Evolutionary conservation across 768 basidiomycete genomes (phyloP).

Genomic region (Rhodotorula sphaerocarpa): DNA sequence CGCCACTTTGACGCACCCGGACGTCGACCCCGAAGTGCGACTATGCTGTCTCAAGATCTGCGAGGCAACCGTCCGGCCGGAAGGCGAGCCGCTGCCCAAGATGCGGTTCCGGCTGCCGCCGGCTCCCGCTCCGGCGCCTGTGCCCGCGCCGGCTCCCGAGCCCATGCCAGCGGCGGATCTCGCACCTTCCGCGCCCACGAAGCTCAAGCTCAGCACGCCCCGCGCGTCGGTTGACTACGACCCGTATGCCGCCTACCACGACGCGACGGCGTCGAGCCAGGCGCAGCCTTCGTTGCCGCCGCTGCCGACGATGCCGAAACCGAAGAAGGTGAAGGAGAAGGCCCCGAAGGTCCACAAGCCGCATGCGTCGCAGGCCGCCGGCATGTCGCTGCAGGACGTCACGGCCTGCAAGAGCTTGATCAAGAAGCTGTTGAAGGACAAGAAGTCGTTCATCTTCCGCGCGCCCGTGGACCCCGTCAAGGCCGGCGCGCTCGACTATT

Average conservation of each 20-base stretch:
- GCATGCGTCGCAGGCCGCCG: constrained; percentile 28
- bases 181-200: not conserved
- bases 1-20: constrained; percentile 69
- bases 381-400: constrained; percentile 35
- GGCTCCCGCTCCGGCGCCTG: constrained; percentile 7
- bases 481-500: constrained; percentile 51
- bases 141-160: constrained; percentile 1
- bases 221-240: not conserved
- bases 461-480: constrained; percentile 58
- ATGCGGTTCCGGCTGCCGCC: constrained; percentile 48
- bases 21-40: constrained; percentile 77
- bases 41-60: constrained; percentile 86
- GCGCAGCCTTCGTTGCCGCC: not conserved
- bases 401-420: constrained; percentile 43
- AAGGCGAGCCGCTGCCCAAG: constrained; percentile 75
- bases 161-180: constrained; percentile 1
- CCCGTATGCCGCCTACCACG: not conserved
- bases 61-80: constrained; percentile 73
- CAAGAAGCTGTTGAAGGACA: constrained; percentile 69
- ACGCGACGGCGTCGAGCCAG: not conserved
- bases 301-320: constrained; percentile 15
- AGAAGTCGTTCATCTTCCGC: constrained; percentile 64
- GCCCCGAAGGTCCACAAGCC: constrained; percentile 18
- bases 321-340: constrained; percentile 27
- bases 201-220: constrained; percentile 18